Conservation (phyloP, 768 basidiomycete genomes). For the Harrya chromipes region DNA sequence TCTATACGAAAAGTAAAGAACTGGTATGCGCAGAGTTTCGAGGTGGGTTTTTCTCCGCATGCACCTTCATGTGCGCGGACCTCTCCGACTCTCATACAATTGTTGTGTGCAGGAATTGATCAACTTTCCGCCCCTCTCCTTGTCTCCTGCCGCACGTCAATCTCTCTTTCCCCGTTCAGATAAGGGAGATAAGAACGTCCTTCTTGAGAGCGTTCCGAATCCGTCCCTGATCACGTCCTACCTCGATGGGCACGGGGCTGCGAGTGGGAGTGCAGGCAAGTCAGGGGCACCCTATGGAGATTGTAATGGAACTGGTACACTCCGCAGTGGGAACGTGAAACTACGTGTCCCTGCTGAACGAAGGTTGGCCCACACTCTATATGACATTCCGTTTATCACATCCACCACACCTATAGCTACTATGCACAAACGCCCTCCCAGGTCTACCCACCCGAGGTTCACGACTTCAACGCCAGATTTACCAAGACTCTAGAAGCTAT, state of each 20-base stretch:
- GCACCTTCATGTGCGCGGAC: neutral
- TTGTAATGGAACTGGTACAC: slow-evolving; percentile 30
- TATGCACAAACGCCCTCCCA: slow-evolving; percentile 73
- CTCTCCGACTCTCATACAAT: neutral
- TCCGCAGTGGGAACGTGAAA: slow-evolving; percentile 55
- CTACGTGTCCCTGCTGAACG: slow-evolving; percentile 82
- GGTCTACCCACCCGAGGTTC: slow-evolving; percentile 88
- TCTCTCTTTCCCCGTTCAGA: slow-evolving; percentile 54
- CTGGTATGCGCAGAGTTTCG: slow-evolving; percentile 99
- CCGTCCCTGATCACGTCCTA: slow-evolving; percentile 51
- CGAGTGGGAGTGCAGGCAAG: slow-evolving; percentile 7
- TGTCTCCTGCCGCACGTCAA: slow-evolving; percentile 65
- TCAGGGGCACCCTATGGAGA: slow-evolving; percentile 10
- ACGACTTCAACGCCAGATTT: slow-evolving; percentile 90
- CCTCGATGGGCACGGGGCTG: slow-evolving; percentile 32
- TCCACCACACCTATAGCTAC: slow-evolving; percentile 50
- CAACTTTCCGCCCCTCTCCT: slow-evolving; percentile 72
- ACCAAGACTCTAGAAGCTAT: slow-evolving; percentile 84
- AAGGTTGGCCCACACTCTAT: slow-evolving; percentile 44
- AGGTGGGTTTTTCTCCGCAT: slow-evolving; percentile 51
- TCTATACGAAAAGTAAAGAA: slow-evolving; percentile 93
- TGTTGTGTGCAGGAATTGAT: slow-evolving; percentile 70
- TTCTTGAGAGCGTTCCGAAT: slow-evolving; percentile 80
- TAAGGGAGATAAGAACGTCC: slow-evolving; percentile 28
- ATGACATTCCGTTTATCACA: slow-evolving; percentile 1